These are phyloP conservation scores for Globisporangium apiculatum DNA, from an alignment of 352 stramenopile genomes.

Conservation along the genomic window DNA sequence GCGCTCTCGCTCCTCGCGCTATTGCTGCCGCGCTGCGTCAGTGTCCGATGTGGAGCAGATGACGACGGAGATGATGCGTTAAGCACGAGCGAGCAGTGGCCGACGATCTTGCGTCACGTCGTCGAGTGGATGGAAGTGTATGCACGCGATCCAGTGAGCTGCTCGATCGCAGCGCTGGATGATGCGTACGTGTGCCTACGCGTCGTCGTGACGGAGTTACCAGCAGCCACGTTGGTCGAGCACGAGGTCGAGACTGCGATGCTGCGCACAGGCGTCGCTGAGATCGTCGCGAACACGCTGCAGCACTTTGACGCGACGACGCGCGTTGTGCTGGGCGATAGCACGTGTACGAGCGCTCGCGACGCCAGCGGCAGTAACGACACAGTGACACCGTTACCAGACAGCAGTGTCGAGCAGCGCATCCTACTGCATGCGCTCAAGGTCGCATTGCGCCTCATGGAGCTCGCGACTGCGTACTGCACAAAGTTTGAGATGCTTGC, in stretches of 20 bases:
- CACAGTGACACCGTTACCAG: constrained; percentile 3
- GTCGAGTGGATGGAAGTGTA: constrained; percentile 75
- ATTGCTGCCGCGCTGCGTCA: constrained; percentile 20
- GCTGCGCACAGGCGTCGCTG: constrained; percentile 31
- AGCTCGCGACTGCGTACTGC: constrained; percentile 26
- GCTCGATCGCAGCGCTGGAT: constrained; percentile 20
- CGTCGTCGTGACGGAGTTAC: constrained; percentile 25
- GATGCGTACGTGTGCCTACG: constrained; percentile 39
- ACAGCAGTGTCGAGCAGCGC: background rate
- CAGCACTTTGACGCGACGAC: constrained; percentile 19
- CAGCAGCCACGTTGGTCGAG: constrained; percentile 6
- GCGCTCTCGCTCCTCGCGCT: constrained; percentile 39
- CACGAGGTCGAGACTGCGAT: constrained; percentile 24
- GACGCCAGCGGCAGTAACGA: constrained; percentile 1
- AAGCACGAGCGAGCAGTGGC: constrained; percentile 28
- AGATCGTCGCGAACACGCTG: constrained; percentile 31
- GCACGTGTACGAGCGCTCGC: too few relatives aligned
- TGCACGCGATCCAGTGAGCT: constrained; percentile 30
- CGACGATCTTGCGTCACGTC: constrained; percentile 31
- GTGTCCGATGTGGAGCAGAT: background rate
- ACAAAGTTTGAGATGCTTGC: constrained; percentile 28
- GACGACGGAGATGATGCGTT: background rate
- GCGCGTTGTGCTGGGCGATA: background rate
- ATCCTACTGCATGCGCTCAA: constrained; percentile 34
- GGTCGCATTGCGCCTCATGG: constrained; percentile 37